Percentiles rank a stretch among this genome's conserved stretches.
Evolutionary conservation across 2,329 filamentous ascomycete species (phyloP).

Genomic region (Lasiodiplodia sp.): DNA sequence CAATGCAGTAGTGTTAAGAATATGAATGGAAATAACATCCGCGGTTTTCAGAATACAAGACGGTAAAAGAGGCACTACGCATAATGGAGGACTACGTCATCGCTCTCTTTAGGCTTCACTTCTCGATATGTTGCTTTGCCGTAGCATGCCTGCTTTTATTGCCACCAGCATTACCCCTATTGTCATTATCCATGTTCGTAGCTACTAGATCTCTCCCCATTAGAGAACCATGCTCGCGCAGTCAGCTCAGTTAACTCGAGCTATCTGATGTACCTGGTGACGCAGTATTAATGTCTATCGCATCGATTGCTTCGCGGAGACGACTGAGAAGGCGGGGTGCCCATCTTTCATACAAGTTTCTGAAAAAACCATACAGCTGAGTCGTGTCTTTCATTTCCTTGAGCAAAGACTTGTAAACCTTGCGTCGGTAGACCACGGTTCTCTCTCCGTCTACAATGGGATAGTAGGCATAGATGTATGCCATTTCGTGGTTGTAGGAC

Average conservation of each 20-base stretch:
- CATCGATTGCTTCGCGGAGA: slow-evolving; percentile 31
- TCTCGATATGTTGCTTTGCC: too few species aligned
- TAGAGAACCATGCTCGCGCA: background rate
- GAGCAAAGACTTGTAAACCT: slow-evolving; percentile 2
- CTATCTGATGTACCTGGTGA: slow-evolving; percentile 3
- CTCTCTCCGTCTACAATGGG: slow-evolving; percentile 22
- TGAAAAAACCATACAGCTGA: slow-evolving; percentile 32
- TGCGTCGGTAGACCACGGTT: slow-evolving; percentile 16
- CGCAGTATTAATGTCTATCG: slow-evolving; percentile 17
- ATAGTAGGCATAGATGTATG: slow-evolving; percentile 29
- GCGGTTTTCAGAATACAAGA: too few species aligned
- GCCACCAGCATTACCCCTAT: too few species aligned
- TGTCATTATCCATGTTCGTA: too few species aligned
- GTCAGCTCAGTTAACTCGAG: slow-evolving; percentile 17
- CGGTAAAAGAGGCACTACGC: too few species aligned
- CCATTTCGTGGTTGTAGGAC: slow-evolving; percentile 20
- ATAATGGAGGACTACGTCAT: too few species aligned
- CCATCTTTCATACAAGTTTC: slow-evolving; percentile 33
- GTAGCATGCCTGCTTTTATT: too few species aligned
- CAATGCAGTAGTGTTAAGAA: too few species aligned
- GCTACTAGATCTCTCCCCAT: too few species aligned
- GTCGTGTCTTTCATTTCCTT: slow-evolving; percentile 27
- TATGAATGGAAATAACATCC: too few species aligned
- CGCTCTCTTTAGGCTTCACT: too few species aligned
- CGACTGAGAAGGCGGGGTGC: slow-evolving; percentile 30